Base-by-base conservation (phyloP, 2,329 filamentous ascomycete species). In the Claviceps arundinis region DNA sequence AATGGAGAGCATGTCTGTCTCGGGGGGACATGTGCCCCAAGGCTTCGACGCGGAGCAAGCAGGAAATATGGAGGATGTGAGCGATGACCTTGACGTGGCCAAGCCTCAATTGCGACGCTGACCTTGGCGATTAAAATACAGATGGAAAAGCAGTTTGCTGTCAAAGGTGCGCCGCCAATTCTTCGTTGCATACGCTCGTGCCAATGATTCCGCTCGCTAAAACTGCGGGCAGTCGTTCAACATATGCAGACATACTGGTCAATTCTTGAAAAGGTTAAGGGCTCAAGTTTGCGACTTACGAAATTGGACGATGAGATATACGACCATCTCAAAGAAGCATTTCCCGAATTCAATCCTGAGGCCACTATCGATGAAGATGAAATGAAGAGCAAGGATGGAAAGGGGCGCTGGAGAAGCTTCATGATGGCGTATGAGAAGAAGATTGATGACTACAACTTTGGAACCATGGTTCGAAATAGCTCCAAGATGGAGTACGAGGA, bases 111-210 rank as follows among this genome's bases (percentile, higher is more conserved):
- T n/a, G 24, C 43, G 11, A 17, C n/a, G 22, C 44, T 47, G 37
- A 48, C 7, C 5, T 14, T 13, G 11, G 16, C 19, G 3, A 30
- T 24, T 14, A 41, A 14, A 40, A 17, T 40, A 6, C 19, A 95
- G 87, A 96, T 98, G 67, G 93, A 98, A 79, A 95, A 96, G 78
- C 93, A 97, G 70, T 98, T 98, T 64, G 93, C 93, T 34, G 93
- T 98, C 62, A 97, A 97, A 76, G 86, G 87, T 89, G 63, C 46
- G 64, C 22, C 2, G 14, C 17, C 2, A n/a, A 43, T 22, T 46
- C 14, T 17, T 30, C 26, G 26, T 30, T 43, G 13, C 13, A 7
- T 17, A 8, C 2, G 16, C 4, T n/a, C 24, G 8, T 16, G 24
- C 38, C n/a, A 34, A 24, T 13, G 5, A 19, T 2, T 2, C 4